Percentiles rank a stretch among this genome's conserved stretches.
phyloP scores from a whole-genome alignment of 441 rosid genomes.

The Erysimum pusillum region DNA sequence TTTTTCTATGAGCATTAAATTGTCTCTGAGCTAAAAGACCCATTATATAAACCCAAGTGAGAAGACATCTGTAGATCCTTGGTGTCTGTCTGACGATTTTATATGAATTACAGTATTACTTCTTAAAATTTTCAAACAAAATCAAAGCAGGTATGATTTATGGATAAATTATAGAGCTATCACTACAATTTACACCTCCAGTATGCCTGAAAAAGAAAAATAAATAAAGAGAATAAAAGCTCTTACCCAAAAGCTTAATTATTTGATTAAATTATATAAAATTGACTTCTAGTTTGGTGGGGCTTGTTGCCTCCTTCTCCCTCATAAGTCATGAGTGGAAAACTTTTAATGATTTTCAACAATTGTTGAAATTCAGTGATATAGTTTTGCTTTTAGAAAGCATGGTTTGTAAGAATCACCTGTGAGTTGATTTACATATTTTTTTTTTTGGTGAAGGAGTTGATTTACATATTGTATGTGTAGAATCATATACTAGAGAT shows the following conservation, averaged over 20 bases:
- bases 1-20: constrained; percentile 7
- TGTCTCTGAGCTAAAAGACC: too few relatives aligned
- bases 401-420: too few relatives aligned
- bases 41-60: background rate
- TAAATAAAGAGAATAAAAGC: background rate
- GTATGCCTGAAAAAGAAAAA: background rate
- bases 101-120: background rate
- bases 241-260: background rate
- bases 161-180: background rate
- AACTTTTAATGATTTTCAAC: background rate
- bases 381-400: too few relatives aligned
- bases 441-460: too few relatives aligned
- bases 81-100: background rate
- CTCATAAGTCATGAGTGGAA: background rate
- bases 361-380: background rate
- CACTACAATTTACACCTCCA: background rate
- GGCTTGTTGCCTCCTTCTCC: background rate
- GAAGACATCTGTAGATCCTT: background rate
- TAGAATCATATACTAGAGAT: background rate
- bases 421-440: background rate
- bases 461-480: too few relatives aligned
- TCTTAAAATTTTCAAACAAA: background rate
- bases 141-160: background rate
- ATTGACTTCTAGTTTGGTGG: background rate
- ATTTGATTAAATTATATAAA: background rate